phyloP scores from a whole-genome alignment of 1,139 yeast species.

The Zygosaccharomyces pseudobailii region DNA sequence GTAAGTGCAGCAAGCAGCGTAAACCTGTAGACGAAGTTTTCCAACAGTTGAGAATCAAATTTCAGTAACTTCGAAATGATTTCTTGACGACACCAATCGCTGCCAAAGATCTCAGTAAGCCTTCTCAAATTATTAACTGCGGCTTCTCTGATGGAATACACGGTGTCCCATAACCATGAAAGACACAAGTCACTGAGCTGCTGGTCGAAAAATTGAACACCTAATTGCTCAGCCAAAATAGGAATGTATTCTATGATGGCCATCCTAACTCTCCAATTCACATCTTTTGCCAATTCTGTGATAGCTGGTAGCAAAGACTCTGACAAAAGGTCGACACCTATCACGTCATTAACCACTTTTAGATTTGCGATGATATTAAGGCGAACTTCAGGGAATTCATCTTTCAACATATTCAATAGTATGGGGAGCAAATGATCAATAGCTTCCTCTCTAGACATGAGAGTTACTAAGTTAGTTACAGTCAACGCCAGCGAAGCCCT shows the following conservation, averaged over 20 bases:
- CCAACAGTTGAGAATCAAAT: conserved; percentile 40
- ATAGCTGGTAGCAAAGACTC: conserved; percentile 92
- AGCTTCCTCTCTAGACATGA: conserved; percentile 80
- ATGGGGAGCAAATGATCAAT: conserved; percentile 81
- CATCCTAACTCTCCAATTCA: conserved; percentile 95
- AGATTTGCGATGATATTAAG: conserved; percentile 89
- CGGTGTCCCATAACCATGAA: conserved; percentile 98
- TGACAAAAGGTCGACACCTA: conserved; percentile 83
- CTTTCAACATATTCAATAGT: conserved; percentile 88
- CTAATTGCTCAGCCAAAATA: conserved; percentile 89
- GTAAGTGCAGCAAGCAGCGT: conserved; percentile 88
- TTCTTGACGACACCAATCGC: conserved; percentile 87
- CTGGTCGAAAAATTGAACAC: conserved; percentile 87
- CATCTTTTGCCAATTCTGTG: conserved; percentile 91
- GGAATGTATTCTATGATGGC: conserved; percentile 98
- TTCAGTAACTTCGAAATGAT: conserved; percentile 70
- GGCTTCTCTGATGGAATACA: conserved; percentile 93
- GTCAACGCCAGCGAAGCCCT: conserved; percentile 89
- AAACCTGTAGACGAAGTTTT: conserved; percentile 75
- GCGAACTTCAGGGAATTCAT: conserved; percentile 95
- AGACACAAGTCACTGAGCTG: conserved; percentile 86
- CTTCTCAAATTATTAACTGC: conserved; percentile 81
- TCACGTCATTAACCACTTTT: conserved; percentile 87
- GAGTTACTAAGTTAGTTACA: conserved; percentile 80
- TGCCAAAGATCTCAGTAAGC: conserved; percentile 82